phyloP scores from a whole-genome alignment of 768 basidiomycete genomes.

The Chalciporus sphaerocephalus region DNA sequence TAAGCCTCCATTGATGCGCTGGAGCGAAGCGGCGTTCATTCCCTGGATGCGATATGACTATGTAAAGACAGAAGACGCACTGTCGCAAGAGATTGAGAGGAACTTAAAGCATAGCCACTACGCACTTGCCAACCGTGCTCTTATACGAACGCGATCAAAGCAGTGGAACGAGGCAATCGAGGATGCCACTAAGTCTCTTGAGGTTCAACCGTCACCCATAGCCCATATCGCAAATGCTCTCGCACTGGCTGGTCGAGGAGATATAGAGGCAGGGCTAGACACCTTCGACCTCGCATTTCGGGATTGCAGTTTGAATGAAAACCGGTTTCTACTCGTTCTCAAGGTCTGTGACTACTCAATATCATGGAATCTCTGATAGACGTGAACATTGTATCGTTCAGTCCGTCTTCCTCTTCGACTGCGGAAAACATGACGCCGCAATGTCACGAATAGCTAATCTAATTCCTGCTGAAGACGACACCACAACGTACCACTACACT shows the following conservation, averaged over 20 bases:
- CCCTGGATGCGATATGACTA: not conserved
- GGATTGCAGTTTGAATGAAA: not conserved
- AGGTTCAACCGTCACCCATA: slow-evolving; percentile 5
- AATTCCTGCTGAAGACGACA: not conserved
- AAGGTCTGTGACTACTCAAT: slow-evolving; percentile 3
- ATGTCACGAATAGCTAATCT: slow-evolving; percentile 4
- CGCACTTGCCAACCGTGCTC: not conserved
- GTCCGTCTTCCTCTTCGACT: slow-evolving; percentile 7
- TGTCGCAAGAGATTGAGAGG: not conserved
- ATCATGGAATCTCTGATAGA: not conserved
- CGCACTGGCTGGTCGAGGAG: not conserved
- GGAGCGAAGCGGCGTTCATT: not conserved
- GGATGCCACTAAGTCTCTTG: slow-evolving; percentile 8
- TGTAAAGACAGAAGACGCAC: not conserved
- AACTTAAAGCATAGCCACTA: not conserved
- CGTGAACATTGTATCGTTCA: not conserved
- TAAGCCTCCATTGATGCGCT: not conserved
- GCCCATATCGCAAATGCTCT: slow-evolving; percentile 11
- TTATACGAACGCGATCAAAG: not conserved
- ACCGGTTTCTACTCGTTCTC: slow-evolving; percentile 6
- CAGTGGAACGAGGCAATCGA: not conserved
- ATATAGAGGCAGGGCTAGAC: slow-evolving; percentile 1
- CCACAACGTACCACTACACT: not conserved
- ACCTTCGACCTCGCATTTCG: slow-evolving; percentile 11
- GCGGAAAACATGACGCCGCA: slow-evolving; percentile 3